A percentile compares a stretch with the other conserved stretches of the same genome.
Conservation (phyloP, 2,329 filamentous ascomycete species). For the Pestalotiopsis sp. region DNA sequence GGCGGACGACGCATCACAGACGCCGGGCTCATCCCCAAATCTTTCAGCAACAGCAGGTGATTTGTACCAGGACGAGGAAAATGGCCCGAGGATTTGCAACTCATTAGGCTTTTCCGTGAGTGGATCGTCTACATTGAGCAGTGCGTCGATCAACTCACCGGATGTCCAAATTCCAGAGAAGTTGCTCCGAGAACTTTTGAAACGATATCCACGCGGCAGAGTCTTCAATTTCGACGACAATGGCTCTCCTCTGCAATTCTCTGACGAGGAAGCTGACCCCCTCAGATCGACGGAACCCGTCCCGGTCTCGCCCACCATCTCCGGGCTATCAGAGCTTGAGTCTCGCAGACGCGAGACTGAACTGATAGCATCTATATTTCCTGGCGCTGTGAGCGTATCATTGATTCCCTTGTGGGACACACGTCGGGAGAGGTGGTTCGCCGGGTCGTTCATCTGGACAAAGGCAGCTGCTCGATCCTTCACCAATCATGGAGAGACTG, state of each 20-base stretch:
- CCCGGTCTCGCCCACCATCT: background rate
- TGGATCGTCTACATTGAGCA: conserved; percentile 32
- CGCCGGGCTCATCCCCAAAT: conserved; percentile 1
- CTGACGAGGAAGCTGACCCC: conserved; percentile 21
- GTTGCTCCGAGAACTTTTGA: conserved; percentile 40
- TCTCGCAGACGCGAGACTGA: conserved; percentile 24
- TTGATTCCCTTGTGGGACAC: conserved; percentile 50
- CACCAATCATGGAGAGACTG: conserved; percentile 45
- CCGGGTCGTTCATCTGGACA: conserved; percentile 51
- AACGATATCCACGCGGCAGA: conserved; percentile 44
- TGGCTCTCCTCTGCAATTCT: conserved; percentile 31
- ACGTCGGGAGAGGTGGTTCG: conserved; percentile 46
- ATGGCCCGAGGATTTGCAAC: conserved; percentile 21
- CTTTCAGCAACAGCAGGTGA: conserved; percentile 19
- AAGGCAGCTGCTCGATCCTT: conserved; percentile 41
- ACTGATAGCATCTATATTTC: conserved; percentile 36
- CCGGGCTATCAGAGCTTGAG: background rate
- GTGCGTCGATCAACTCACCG: conserved; percentile 4
- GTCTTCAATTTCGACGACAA: conserved; percentile 45
- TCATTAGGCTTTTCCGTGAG: conserved; percentile 40
- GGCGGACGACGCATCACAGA: background rate
- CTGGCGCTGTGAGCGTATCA: conserved; percentile 44
- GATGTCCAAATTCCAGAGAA: conserved; percentile 33
- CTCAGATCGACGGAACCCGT: background rate
- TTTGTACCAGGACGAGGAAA: background rate